Conservation (phyloP, 805 yeast species). For the Huiozyma sinensis region DNA sequence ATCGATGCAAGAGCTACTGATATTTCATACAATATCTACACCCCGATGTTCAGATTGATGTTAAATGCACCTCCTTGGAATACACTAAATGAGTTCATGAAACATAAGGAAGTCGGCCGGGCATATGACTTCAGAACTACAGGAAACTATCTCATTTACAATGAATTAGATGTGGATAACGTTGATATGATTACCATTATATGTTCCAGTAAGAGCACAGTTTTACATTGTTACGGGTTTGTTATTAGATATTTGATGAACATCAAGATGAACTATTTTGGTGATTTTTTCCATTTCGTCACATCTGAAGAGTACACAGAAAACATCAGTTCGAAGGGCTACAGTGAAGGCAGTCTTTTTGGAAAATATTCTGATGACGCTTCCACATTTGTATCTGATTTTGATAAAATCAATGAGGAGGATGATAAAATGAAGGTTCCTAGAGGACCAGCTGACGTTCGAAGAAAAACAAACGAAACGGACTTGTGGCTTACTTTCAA, state of each 20-base stretch:
- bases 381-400: neutral
- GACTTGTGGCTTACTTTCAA: constrained; percentile 68
- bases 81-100: constrained; percentile 63
- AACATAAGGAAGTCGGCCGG: constrained; percentile 52
- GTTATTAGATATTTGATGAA: constrained; percentile 64
- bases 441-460: constrained; percentile 11
- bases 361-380: constrained; percentile 3
- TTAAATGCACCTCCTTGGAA: constrained; percentile 89
- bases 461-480: constrained; percentile 56
- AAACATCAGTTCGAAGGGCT: constrained; percentile 6
- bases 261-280: constrained; percentile 81
- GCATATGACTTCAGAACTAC: constrained; percentile 47
- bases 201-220: constrained; percentile 54
- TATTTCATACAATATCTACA: constrained; percentile 38
- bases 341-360: neutral
- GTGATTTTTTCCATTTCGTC: constrained; percentile 70
- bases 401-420: neutral
- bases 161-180: constrained; percentile 49
- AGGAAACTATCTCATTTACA: constrained; percentile 58
- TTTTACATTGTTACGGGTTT: constrained; percentile 69
- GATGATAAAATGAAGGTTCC: neutral
- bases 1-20: constrained; percentile 42
- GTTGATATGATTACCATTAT: constrained; percentile 60
- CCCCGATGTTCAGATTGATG: constrained; percentile 51
- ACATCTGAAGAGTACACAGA: constrained; percentile 74